A percentile compares a stretch with the other conserved stretches of the same genome.
These are phyloP conservation scores for Tetracladium marchalianum DNA, from an alignment of 495 filamentous ascomycete species.

Conservation along the genomic window DNA sequence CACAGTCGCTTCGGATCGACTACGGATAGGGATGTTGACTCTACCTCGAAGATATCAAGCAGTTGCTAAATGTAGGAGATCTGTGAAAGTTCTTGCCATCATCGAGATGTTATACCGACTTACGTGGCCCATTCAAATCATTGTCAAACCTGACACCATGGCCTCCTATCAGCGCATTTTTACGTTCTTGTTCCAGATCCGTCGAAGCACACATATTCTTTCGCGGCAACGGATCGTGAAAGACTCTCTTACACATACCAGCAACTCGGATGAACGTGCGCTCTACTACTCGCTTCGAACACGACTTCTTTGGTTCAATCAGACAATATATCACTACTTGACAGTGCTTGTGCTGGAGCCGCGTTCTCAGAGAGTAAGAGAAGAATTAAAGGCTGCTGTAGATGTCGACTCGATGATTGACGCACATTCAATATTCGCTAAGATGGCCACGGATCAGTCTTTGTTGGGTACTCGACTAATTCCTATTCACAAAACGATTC, in stretches of 20 bases:
- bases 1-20: constrained; percentile 45
- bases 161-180: constrained; percentile 58
- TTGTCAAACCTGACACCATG: constrained; percentile 55
- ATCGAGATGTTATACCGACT: constrained; percentile 53
- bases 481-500: constrained; percentile 54
- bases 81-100: constrained; percentile 39
- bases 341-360: constrained; percentile 60
- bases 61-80: constrained; percentile 28
- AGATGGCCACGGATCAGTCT: constrained; percentile 50
- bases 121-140: constrained; percentile 79
- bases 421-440: constrained; percentile 55
- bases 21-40: constrained; percentile 42
- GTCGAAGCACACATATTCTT: constrained; percentile 60
- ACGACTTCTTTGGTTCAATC: constrained; percentile 72
- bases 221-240: constrained; percentile 41
- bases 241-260: constrained; percentile 12
- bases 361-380: constrained; percentile 39
- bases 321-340: constrained; percentile 64
- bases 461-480: constrained; percentile 53
- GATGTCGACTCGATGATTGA: constrained; percentile 78
- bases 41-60: constrained; percentile 33
- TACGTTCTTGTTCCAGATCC: constrained; percentile 67
- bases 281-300: constrained; percentile 55
- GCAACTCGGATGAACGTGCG: constrained; percentile 25
- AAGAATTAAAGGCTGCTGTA: constrained; percentile 43